Base-by-base conservation (phyloP, 331 rosid genomes). In the Quercus lobata region DNA sequence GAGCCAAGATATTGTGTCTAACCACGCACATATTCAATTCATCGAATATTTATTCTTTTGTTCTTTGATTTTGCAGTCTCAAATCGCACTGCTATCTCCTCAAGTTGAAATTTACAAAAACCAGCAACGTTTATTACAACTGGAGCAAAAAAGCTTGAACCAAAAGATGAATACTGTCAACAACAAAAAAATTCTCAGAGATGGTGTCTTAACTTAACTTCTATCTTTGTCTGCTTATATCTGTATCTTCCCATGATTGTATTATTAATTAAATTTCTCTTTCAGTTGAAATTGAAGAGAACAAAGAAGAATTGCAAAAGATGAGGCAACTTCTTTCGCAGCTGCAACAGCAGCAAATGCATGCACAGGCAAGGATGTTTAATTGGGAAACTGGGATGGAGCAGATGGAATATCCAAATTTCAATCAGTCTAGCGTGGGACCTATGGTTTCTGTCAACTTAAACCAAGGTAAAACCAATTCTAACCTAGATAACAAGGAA, bases 111-210 rank as follows among this genome's bases (percentile, higher is more conserved):
- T 54, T 37, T 66, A 19, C 14, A 78, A 62, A 60, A 72, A 78
- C 37, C 82, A 79, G 3, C 60, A 77, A 1, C 75, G 54, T 3
- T 12, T 27, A 17, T 70, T 88, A 53, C 58, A 78, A 41, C 25
- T 84, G 82, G 94, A 92, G 87, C 81, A 83, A 0, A 74, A 72
- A 3, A 58, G 63, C 52, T 73, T 88, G 87, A 87, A 68, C 21
- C 75, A 72, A 4, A 54, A 72, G 79, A 78, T 90, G 29, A 29
- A 86, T 24, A 22, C 19, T 70, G 14, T 5, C 44, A 52, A 79
- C 14, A 70, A 15, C 4, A 69, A 74, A 4, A 66, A 71, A 35
- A 6, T 76, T 27, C 41, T 76, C 7, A 55, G 34, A 86, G 92
- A 90, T 34, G 90, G 97, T 92, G 46, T 8, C 46, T 41, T 8